phyloP scores from a whole-genome alignment of 345 rosid species.

The Ailanthus altissimus region DNA sequence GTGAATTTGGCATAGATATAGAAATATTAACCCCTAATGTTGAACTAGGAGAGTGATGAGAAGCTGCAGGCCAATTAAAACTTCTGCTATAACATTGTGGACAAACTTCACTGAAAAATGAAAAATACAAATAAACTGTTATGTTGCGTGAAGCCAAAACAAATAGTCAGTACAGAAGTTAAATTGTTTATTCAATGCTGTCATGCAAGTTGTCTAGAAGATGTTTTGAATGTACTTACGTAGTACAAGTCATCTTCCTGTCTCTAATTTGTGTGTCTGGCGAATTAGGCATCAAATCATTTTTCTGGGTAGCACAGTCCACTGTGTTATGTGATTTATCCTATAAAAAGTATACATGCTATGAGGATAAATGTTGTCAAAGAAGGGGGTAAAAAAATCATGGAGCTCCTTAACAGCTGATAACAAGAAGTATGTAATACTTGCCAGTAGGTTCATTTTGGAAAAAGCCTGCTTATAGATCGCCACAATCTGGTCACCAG shows the following conservation, averaged over 20 bases:
- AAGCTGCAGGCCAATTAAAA: constrained; percentile 23
- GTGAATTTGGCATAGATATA: constrained; percentile 14
- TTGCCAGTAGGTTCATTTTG: constrained; percentile 29
- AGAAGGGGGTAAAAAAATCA: background rate
- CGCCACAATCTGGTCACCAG: constrained; percentile 33
- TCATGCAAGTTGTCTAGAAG: background rate
- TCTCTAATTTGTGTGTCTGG: constrained; percentile 14
- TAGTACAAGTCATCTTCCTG: constrained; percentile 19
- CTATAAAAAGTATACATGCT: constrained; percentile 19
- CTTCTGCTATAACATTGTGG: constrained; percentile 14
- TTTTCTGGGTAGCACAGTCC: constrained; percentile 16
- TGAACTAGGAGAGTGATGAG: constrained; percentile 24
- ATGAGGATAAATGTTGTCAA: constrained; percentile 10
- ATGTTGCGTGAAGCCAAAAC: constrained; percentile 6
- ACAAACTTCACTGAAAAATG: constrained; percentile 22
- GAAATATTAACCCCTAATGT: constrained; percentile 17
- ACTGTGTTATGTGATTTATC: constrained; percentile 33
- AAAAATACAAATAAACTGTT: background rate
- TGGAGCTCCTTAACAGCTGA: constrained; percentile 12
- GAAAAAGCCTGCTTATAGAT: constrained; percentile 25
- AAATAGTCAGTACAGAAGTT: background rate
- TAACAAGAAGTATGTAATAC: constrained; percentile 13
- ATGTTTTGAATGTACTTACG: constrained; percentile 20
- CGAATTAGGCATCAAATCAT: constrained; percentile 21
- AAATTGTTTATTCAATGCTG: background rate